Evolutionary conservation across 2,329 filamentous ascomycete genomes (phyloP).

Genomic region (Penicillium thymicola): DNA sequence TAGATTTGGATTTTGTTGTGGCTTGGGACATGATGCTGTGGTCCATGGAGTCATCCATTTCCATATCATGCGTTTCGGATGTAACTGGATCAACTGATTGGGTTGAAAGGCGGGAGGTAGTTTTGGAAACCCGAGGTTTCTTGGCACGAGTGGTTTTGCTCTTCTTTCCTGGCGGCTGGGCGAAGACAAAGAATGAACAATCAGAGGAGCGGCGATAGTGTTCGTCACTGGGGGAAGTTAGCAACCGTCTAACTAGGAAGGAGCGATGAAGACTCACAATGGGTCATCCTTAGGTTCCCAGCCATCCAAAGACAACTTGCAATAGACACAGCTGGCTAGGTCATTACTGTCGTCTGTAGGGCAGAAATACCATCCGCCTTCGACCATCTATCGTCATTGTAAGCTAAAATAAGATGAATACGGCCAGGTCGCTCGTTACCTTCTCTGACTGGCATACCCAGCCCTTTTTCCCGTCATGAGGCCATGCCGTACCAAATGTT

Average conservation of each 20-base stretch:
- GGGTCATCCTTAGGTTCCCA: constrained; percentile 95
- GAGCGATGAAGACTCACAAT: constrained; percentile 55
- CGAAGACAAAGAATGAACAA: constrained; percentile 78
- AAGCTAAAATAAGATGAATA: constrained; percentile 13
- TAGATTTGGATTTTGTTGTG: constrained; percentile 52
- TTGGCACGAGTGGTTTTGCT: constrained; percentile 56
- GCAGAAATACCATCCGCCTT: constrained; percentile 92
- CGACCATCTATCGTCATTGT: constrained; percentile 63
- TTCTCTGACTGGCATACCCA: constrained; percentile 90
- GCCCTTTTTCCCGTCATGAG: constrained; percentile 79
- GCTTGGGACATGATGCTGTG: constrained; percentile 53
- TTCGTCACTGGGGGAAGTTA: constrained; percentile 62
- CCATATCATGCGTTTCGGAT: constrained; percentile 45
- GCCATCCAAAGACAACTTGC: constrained; percentile 81
- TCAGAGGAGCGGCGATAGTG: constrained; percentile 74
- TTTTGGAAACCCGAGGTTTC: constrained; percentile 63
- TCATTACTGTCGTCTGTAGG: constrained; percentile 80
- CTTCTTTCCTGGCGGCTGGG: constrained; percentile 50
- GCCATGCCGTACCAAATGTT: constrained; percentile 84
- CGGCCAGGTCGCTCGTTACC: constrained; percentile 49
- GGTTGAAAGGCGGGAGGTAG: constrained; percentile 59
- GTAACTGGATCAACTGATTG: constrained; percentile 47
- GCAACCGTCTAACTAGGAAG: constrained; percentile 11
- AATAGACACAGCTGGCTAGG: constrained; percentile 88
- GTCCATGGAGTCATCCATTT: constrained; percentile 54